These are phyloP conservation scores for Neonectria ditissima DNA, from an alignment of 2,329 filamentous ascomycete genomes.

Conservation along the genomic window DNA sequence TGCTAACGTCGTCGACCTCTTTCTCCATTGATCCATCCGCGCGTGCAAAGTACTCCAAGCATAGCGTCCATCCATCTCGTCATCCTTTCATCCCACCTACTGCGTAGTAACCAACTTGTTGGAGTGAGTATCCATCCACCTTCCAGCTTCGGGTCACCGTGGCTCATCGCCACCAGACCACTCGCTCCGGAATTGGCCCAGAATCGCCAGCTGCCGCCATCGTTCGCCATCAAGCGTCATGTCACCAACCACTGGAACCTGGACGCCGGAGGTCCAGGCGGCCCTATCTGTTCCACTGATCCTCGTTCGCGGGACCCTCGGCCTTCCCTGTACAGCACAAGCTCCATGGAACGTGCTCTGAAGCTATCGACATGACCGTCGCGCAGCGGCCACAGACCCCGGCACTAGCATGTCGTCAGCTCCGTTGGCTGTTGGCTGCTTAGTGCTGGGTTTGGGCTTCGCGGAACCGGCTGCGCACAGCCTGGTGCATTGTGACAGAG, in stretches of 20 bases:
- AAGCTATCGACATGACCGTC: slow-evolving; percentile 46
- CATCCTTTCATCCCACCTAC: slow-evolving; percentile 20
- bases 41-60: background rate
- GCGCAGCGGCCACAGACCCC: slow-evolving; percentile 40
- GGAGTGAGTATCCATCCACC: slow-evolving; percentile 20
- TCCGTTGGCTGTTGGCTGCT: slow-evolving; percentile 27
- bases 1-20: slow-evolving; percentile 1
- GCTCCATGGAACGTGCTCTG: slow-evolving; percentile 41
- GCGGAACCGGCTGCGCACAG: slow-evolving; percentile 46
- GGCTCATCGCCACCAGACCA: slow-evolving; percentile 23
- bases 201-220: slow-evolving; percentile 29
- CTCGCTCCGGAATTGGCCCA: slow-evolving; percentile 31
- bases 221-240: slow-evolving; percentile 31
- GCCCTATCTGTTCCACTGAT: slow-evolving; percentile 38
- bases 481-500: slow-evolving; percentile 31
- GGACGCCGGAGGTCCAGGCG: slow-evolving; percentile 13
- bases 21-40: slow-evolving; percentile 1
- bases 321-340: slow-evolving; percentile 38
- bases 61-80: background rate
- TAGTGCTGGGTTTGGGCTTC: slow-evolving; percentile 39
- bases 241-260: slow-evolving; percentile 31
- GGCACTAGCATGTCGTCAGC: slow-evolving; percentile 39
- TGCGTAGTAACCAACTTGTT: too few relatives aligned
- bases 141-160: slow-evolving; percentile 24
- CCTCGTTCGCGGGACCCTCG: slow-evolving; percentile 29